These are phyloP conservation scores for Pseudocercospora fijiensis DNA, from an alignment of 2,329 filamentous ascomycete species.

Conservation along the genomic window DNA sequence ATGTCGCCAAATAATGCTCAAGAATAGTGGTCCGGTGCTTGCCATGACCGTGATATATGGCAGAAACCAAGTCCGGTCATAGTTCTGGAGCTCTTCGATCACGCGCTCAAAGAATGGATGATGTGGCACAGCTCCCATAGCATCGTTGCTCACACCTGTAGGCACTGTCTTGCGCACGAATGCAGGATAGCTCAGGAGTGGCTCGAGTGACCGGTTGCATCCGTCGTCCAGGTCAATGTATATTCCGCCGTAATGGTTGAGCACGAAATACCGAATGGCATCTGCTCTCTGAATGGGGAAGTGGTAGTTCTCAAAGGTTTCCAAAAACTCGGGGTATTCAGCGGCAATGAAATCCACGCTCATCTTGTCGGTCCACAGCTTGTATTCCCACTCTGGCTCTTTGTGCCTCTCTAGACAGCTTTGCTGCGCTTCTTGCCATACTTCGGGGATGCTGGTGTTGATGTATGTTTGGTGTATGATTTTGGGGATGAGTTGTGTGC, in stretches of 20 bases:
- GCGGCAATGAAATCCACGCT: constrained; percentile 68
- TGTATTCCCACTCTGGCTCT: constrained; percentile 66
- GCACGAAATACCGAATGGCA: constrained; percentile 72
- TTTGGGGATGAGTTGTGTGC: constrained; percentile 66
- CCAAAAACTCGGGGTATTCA: constrained; percentile 69
- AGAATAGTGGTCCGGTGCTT: constrained; percentile 71
- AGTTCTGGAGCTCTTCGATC: constrained; percentile 65
- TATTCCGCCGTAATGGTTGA: constrained; percentile 74
- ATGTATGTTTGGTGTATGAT: constrained; percentile 77
- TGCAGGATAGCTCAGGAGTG: constrained; percentile 65
- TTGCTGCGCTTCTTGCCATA: constrained; percentile 65
- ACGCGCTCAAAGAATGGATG: constrained; percentile 73
- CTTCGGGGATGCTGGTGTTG: constrained; percentile 65
- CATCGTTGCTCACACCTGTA: constrained; percentile 78
- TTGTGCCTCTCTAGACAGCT: constrained; percentile 65
- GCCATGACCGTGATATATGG: constrained; percentile 80
- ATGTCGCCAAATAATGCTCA: constrained; percentile 73
- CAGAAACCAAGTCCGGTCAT: constrained; percentile 67
- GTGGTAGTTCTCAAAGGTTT: constrained; percentile 70
- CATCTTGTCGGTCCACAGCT: constrained; percentile 75
- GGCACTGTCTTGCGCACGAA: constrained; percentile 71
- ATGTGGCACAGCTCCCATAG: constrained; percentile 69
- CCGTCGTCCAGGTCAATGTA: constrained; percentile 77
- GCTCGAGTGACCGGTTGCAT: constrained; percentile 65
- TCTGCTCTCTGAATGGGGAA: constrained; percentile 78